These are phyloP conservation scores for Irpex sp. DNA, from an alignment of 1,284 basidiomycete genomes.

Conservation along the genomic window DNA sequence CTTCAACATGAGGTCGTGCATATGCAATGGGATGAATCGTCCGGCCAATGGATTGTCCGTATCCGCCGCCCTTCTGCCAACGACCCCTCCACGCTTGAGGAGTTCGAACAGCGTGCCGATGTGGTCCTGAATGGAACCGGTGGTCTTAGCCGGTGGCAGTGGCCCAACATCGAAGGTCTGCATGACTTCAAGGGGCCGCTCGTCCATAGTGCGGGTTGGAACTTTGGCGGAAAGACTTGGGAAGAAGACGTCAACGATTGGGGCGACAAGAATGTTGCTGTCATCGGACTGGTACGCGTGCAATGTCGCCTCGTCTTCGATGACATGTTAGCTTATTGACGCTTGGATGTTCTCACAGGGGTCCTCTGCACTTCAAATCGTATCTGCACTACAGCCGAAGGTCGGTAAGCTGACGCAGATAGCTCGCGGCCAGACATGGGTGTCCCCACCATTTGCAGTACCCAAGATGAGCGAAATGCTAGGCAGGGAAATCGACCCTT, in stretches of 20 bases:
- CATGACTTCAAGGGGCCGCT: constrained; percentile 13
- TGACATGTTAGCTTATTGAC: too few species aligned
- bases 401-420: constrained; percentile 52
- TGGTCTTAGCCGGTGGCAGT: constrained; percentile 13
- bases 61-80: constrained; percentile 26
- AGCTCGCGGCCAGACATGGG: constrained; percentile 61
- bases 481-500: constrained; percentile 26
- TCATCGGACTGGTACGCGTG: constrained; percentile 54
- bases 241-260: constrained; percentile 46
- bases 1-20: constrained; percentile 46
- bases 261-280: constrained; percentile 52
- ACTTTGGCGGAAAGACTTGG: constrained; percentile 41
- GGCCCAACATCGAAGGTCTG: constrained; percentile 18
- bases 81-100: constrained; percentile 8
- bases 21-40: constrained; percentile 43
- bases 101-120: constrained; percentile 17
- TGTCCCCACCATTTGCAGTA: constrained; percentile 46
- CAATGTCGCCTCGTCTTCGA: neutral
- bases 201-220: constrained; percentile 48
- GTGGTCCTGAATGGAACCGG: constrained; percentile 14
- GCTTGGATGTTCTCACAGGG: constrained; percentile 34
- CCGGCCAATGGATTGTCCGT: constrained; percentile 49
- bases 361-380: constrained; percentile 63
- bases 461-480: constrained; percentile 37
- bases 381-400: constrained; percentile 52